Conservation (phyloP, 805 yeast genomes). For the Clavispora phyllophila region DNA sequence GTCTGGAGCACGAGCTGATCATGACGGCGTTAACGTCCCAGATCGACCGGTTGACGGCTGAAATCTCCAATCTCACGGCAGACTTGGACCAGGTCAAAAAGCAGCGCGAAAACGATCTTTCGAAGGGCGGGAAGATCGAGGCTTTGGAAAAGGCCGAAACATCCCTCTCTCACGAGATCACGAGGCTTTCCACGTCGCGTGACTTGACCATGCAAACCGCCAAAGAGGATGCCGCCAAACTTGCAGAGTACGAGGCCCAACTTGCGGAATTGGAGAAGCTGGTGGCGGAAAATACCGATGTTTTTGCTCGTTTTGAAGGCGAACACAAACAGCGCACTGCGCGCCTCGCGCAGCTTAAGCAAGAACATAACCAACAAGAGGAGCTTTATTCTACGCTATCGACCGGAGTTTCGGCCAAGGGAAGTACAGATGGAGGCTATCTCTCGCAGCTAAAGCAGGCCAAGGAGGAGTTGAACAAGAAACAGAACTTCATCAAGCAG, state of each 20-base stretch:
- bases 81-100: conserved; percentile 53
- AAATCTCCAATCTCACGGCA: conserved; percentile 52
- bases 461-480: conserved; percentile 49
- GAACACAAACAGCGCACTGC: conserved; percentile 42
- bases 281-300: conserved; percentile 30
- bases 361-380: conserved; percentile 53
- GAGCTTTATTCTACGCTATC: conserved; percentile 77
- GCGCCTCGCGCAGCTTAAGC: conserved; percentile 42
- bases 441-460: conserved; percentile 62
- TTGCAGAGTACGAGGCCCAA: conserved; percentile 19
- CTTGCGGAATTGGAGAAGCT: conserved; percentile 31
- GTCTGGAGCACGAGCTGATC: conserved; percentile 36
- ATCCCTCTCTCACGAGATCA: conserved; percentile 53
- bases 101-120: conserved; percentile 52
- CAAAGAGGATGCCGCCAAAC: conserved; percentile 33
- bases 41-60: conserved; percentile 45
- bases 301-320: conserved; percentile 38
- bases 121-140: conserved; percentile 56
- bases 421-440: conserved; percentile 73
- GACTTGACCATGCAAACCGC: conserved; percentile 55
- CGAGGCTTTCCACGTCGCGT: conserved; percentile 61
- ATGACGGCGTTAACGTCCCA: conserved; percentile 39
- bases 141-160: conserved; percentile 56
- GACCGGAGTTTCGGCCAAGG: conserved; percentile 86
- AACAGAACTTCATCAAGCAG: conserved; percentile 54